phyloP scores from a whole-genome alignment of 2,329 filamentous ascomycete genomes.

The Neocatenulostroma microsporum region DNA sequence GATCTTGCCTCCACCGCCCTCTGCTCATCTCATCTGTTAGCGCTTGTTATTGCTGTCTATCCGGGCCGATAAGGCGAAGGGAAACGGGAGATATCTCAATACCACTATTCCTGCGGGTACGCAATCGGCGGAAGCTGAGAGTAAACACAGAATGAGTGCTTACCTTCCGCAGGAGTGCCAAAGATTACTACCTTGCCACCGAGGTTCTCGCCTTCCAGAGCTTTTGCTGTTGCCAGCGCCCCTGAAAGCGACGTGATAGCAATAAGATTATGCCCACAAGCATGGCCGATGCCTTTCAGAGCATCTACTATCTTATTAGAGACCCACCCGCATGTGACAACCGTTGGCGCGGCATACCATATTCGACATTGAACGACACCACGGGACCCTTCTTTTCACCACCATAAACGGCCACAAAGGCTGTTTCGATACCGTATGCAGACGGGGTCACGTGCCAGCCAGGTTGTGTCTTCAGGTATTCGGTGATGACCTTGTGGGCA shows the following conservation, averaged over 20 bases:
- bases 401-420: constrained; percentile 46
- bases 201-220: constrained; percentile 24
- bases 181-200: constrained; percentile 33
- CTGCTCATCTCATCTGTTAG: too few relatives aligned
- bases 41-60: too few relatives aligned
- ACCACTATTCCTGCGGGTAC: too few relatives aligned
- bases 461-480: constrained; percentile 37
- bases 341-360: constrained; percentile 10
- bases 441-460: constrained; percentile 46
- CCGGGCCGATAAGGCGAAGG: too few relatives aligned
- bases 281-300: constrained; percentile 35
- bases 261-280: constrained; percentile 42
- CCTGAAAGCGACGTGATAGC: constrained; percentile 33
- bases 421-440: constrained; percentile 46
- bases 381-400: constrained; percentile 39
- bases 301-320: constrained; percentile 27
- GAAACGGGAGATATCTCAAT: too few relatives aligned
- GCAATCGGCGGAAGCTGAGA: too few relatives aligned
- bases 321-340: constrained; percentile 13
- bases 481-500: constrained; percentile 45
- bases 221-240: constrained; percentile 31
- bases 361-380: constrained; percentile 26
- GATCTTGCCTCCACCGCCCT: constrained; percentile 38
- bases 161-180: constrained; percentile 41
- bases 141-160: too few relatives aligned